Evolutionary conservation across 257 asterid genomes (phyloP).

Genomic region (Solanum sitiens): DNA sequence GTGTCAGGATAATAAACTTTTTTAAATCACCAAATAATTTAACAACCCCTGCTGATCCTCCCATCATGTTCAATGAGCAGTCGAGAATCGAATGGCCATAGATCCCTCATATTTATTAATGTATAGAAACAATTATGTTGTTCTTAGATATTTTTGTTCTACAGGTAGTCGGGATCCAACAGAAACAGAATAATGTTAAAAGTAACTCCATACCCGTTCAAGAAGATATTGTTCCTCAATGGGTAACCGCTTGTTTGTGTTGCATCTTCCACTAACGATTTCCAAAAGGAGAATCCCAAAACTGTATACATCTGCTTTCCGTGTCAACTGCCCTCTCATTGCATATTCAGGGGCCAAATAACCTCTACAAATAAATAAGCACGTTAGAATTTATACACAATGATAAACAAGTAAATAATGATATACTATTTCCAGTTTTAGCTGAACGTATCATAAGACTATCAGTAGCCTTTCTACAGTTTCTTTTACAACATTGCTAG

Average conservation of each 20-base stretch:
- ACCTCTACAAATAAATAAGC: constrained; percentile 36
- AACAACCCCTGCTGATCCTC: background rate
- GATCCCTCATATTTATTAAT: background rate
- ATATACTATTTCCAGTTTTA: background rate
- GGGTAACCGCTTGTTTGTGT: constrained; percentile 60
- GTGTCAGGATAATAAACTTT: background rate
- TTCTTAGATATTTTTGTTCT: background rate
- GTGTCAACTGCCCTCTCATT: constrained; percentile 67
- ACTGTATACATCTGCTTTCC: constrained; percentile 86
- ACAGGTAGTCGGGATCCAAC: background rate
- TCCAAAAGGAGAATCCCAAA: constrained; percentile 80
- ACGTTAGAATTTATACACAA: background rate
- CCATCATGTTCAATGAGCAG: background rate
- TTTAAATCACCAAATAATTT: background rate
- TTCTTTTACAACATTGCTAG: background rate
- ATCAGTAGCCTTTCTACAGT: background rate
- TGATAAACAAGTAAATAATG: background rate
- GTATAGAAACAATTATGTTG: background rate
- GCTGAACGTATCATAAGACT: background rate
- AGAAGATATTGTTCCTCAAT: constrained; percentile 53
- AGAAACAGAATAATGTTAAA: background rate
- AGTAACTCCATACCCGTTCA: constrained; percentile 47
- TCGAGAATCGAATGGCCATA: background rate
- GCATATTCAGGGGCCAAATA: constrained; percentile 98
- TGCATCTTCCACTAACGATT: constrained; percentile 71